phyloP scores from a whole-genome alignment of 805 yeast genomes.

The Candida mattraensis region DNA sequence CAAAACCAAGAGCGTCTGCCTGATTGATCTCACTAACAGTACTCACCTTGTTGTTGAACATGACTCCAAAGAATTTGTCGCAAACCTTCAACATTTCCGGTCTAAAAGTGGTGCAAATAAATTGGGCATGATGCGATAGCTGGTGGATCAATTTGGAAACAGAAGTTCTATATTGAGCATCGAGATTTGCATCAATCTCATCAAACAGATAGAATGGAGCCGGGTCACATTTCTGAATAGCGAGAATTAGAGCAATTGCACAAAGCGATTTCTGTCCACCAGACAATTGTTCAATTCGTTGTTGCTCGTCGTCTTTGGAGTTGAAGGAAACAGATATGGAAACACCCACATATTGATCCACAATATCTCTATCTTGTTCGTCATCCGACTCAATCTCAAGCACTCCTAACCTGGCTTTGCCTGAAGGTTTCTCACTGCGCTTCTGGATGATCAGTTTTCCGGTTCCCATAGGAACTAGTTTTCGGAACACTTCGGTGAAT shows the following conservation, averaged over 20 bases:
- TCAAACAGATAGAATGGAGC: constrained; percentile 96
- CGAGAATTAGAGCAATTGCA: constrained; percentile 89
- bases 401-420: constrained; percentile 6
- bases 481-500: constrained; percentile 73
- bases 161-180: constrained; percentile 84
- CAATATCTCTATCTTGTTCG: constrained; percentile 22
- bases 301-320: constrained; percentile 81
- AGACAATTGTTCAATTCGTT: constrained; percentile 83
- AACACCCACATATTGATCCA: constrained; percentile 74
- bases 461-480: constrained; percentile 78
- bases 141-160: constrained; percentile 75
- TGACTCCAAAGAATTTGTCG: constrained; percentile 84
- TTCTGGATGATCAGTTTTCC: constrained; percentile 72
- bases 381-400: constrained; percentile 19
- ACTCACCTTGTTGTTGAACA: constrained; percentile 79
- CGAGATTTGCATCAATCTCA: constrained; percentile 95
- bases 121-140: constrained; percentile 74
- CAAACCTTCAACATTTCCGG: constrained; percentile 90
- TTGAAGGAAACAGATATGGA: constrained; percentile 88
- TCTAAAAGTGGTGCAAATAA: constrained; percentile 94
- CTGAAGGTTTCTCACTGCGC: constrained; percentile 23
- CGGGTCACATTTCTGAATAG: constrained; percentile 93
- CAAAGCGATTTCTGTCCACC: constrained; percentile 98
- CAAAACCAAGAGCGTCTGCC: constrained; percentile 78
- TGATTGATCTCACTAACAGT: constrained; percentile 67